A percentile compares a stretch with the other conserved stretches of the same genome.
Conservation (phyloP, 768 basidiomycete species). For the Pleurotus salmoneostramineus region DNA sequence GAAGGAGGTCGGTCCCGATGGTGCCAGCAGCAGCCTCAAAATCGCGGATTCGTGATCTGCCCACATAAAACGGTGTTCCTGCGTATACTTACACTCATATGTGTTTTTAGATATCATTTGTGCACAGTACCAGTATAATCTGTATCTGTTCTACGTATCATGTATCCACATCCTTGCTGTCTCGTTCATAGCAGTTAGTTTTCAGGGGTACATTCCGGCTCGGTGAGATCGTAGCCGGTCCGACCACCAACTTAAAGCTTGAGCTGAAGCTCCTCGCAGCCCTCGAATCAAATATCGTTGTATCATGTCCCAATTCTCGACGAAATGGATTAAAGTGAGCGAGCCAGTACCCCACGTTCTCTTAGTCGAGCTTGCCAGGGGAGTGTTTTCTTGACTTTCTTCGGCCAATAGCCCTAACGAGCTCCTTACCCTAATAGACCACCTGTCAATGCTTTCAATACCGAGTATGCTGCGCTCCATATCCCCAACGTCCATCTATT, state of each 20-base stretch:
- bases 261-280: no score
- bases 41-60: not conserved
- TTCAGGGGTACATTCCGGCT: no score
- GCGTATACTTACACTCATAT: not conserved
- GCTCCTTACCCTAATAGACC: constrained; percentile 26
- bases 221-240: no score
- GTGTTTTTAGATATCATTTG: not conserved
- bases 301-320: constrained; percentile 27
- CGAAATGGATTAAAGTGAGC: constrained; percentile 45
- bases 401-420: not conserved
- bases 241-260: no score
- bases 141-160: not conserved
- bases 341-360: constrained; percentile 41
- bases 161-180: no score
- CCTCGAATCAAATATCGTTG: no score
- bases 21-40: constrained; percentile 10
- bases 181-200: no score
- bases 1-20: constrained; percentile 31
- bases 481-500: not conserved
- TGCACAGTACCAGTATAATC: not conserved
- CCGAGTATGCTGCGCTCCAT: constrained; percentile 28
- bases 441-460: constrained; percentile 67
- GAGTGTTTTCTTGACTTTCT: constrained; percentile 3
- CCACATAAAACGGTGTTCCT: not conserved
- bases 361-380: constrained; percentile 44